A percentile compares a stretch with the other conserved stretches of the same genome.
Evolutionary conservation across 352 stramenopile species (phyloP).

Genomic region (Phytophthora kernoviae): DNA sequence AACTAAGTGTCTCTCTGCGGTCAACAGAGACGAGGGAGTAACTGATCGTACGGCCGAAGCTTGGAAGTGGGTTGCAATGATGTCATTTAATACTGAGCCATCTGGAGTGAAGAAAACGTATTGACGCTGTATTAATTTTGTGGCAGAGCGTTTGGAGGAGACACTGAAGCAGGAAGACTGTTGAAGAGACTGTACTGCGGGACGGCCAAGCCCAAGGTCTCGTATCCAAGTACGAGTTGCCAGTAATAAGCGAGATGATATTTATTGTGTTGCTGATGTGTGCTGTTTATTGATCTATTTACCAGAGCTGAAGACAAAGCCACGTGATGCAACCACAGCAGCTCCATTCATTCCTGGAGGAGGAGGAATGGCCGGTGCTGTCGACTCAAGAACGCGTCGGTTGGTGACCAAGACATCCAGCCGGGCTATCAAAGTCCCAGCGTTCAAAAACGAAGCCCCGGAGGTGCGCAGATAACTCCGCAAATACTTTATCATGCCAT

Average conservation of each 20-base stretch:
- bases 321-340: slow-evolving; percentile 27
- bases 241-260: slow-evolving; percentile 5
- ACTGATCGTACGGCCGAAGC: slow-evolving; percentile 25
- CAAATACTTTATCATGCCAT: background rate
- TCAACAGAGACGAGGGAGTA: slow-evolving; percentile 4
- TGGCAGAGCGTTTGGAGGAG: slow-evolving; percentile 66
- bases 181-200: slow-evolving; percentile 81
- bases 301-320: slow-evolving; percentile 60
- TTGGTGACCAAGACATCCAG: slow-evolving; percentile 60
- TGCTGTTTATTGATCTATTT: background rate
- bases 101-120: background rate
- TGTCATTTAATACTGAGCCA: background rate
- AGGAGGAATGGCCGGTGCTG: slow-evolving; percentile 34
- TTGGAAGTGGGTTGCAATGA: slow-evolving; percentile 41
- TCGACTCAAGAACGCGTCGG: slow-evolving; percentile 55
- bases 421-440: slow-evolving; percentile 59
- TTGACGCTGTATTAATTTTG: background rate
- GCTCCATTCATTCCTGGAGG: slow-evolving; percentile 75
- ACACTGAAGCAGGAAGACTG: slow-evolving; percentile 74
- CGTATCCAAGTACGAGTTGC: slow-evolving; percentile 60
- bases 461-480: slow-evolving; percentile 31
- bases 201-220: slow-evolving; percentile 65
- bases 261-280: background rate
- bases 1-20: too few relatives aligned
- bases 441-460: slow-evolving; percentile 33